Evolutionary conservation across 1,284 basidiomycete species (phyloP).

Genomic region (Thecaphora frezii): DNA sequence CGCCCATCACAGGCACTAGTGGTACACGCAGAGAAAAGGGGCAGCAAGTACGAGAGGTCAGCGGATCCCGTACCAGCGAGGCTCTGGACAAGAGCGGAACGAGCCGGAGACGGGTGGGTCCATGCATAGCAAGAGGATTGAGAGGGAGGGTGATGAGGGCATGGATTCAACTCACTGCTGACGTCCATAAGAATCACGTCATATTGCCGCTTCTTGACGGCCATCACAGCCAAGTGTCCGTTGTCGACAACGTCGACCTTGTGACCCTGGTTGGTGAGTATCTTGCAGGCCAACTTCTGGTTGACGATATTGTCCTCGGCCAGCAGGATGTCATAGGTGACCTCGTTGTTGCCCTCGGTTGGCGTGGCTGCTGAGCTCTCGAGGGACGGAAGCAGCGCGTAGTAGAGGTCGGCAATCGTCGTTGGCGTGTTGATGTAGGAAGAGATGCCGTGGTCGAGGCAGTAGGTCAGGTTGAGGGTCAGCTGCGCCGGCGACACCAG

Average conservation of each 20-base stretch:
- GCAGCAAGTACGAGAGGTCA: neutral
- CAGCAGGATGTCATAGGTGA: conserved; percentile 88
- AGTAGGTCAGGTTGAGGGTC: conserved; percentile 63
- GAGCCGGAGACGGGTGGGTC: no score
- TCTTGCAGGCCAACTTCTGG: conserved; percentile 94
- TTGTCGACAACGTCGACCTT: conserved; percentile 97
- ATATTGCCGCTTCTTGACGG: conserved; percentile 76
- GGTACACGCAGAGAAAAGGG: conserved; percentile 62
- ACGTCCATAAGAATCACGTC: conserved; percentile 86
- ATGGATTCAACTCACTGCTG: conserved; percentile 7
- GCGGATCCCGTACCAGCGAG: no score
- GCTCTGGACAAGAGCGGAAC: no score
- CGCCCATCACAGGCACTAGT: conserved; percentile 65
- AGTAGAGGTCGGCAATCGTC: conserved; percentile 81
- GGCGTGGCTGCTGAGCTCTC: conserved; percentile 88
- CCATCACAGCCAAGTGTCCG: conserved; percentile 84
- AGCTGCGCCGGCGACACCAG: conserved; percentile 69
- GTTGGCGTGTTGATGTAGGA: conserved; percentile 90
- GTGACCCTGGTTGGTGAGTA: conserved; percentile 94
- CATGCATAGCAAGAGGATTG: conserved; percentile 62
- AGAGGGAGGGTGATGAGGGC: neutral
- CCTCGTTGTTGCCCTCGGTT: conserved; percentile 73
- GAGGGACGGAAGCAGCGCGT: conserved; percentile 88
- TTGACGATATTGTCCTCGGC: conserved; percentile 98
- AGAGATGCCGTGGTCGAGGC: conserved; percentile 84